phyloP scores from a whole-genome alignment of 2,329 filamentous ascomycete species.

The Achaetomium macrosporum region DNA sequence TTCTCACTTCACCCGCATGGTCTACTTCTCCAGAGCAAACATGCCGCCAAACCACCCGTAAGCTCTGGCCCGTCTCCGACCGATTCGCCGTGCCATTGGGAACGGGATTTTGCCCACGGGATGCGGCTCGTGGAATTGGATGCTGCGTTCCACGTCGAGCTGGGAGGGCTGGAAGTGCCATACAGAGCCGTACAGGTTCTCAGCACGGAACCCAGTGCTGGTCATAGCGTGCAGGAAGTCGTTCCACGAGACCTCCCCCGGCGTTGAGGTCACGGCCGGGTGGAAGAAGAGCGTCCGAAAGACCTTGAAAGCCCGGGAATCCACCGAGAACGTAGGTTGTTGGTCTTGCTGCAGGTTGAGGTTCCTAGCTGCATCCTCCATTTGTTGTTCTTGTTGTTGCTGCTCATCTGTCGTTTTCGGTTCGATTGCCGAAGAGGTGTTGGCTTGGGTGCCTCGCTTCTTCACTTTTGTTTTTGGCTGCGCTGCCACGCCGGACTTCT shows the following conservation, averaged over 20 bases:
- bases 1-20: too few relatives aligned
- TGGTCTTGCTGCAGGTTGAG: not conserved
- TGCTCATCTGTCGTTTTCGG: not conserved
- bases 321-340: constrained; percentile 19
- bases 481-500: not conserved
- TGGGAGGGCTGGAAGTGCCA: constrained; percentile 51
- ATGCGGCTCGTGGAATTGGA: constrained; percentile 58
- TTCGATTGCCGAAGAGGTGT: not conserved
- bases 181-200: constrained; percentile 55
- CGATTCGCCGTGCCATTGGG: constrained; percentile 39
- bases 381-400: too few relatives aligned
- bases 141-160: constrained; percentile 40
- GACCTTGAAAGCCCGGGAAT: constrained; percentile 30
- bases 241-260: constrained; percentile 46
- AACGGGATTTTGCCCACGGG: constrained; percentile 47
- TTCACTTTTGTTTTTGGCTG: constrained; percentile 18
- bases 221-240: constrained; percentile 50
- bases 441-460: constrained; percentile 15
- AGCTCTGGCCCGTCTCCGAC: constrained; percentile 41
- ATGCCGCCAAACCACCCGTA: constrained; percentile 46
- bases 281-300: constrained; percentile 39
- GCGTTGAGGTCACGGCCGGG: constrained; percentile 28
- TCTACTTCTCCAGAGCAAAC: constrained; percentile 33
- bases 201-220: constrained; percentile 42
- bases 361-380: not conserved